These are phyloP conservation scores for Pelargonium australe DNA, from an alignment of 441 rosid species.

Conservation along the genomic window DNA sequence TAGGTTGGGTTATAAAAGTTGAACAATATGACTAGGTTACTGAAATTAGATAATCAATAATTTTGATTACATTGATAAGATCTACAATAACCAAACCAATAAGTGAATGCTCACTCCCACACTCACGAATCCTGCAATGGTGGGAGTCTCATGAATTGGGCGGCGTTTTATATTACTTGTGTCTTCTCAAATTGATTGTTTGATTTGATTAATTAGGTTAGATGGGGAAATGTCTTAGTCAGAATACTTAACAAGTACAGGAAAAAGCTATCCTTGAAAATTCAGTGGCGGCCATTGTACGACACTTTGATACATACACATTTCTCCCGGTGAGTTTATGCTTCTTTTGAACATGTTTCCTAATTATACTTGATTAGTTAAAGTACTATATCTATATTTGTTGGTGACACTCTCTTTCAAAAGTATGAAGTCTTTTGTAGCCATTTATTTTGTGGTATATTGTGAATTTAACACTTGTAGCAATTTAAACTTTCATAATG, in stretches of 20 bases:
- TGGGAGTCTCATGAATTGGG: background rate
- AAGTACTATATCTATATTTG: background rate
- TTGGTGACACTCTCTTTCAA: background rate
- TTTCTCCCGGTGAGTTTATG: conserved; percentile 62
- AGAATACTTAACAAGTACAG: conserved; percentile 72
- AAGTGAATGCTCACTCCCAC: no score
- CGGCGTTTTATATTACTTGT: background rate
- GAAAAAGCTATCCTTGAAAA: conserved; percentile 65
- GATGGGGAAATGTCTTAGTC: conserved; percentile 89
- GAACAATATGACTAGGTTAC: no score
- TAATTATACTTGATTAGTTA: background rate
- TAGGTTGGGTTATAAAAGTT: no score
- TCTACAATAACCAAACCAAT: no score
- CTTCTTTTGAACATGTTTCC: conserved; percentile 6
- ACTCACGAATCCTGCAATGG: background rate
- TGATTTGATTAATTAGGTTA: conserved; percentile 52
- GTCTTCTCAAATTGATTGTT: conserved; percentile 20
- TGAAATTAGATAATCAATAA: no score
- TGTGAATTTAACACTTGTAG: background rate
- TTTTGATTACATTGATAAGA: no score
- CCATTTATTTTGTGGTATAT: background rate
- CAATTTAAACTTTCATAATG: background rate
- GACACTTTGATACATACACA: conserved; percentile 81
- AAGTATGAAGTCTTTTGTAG: background rate
- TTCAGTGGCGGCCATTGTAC: conserved; percentile 90